phyloP scores from a whole-genome alignment of 2,329 filamentous ascomycete species.

The Sarocladium kiliense region DNA sequence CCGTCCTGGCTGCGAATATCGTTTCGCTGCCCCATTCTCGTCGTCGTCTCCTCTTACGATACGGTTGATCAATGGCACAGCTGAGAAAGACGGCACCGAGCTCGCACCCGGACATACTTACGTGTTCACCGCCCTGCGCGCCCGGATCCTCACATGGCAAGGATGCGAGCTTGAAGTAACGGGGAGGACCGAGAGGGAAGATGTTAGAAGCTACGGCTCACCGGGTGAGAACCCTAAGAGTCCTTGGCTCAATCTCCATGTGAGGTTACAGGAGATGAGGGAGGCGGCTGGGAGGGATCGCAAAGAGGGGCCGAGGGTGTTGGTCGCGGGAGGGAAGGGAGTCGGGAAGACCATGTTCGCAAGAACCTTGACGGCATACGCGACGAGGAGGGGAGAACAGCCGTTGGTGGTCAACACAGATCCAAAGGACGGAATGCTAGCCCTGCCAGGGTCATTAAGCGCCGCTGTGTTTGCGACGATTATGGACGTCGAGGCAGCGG shows the following conservation, averaged over 20 bases:
- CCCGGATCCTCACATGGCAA: constrained; percentile 83
- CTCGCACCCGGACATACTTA: constrained; percentile 77
- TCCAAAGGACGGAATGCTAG: constrained; percentile 72
- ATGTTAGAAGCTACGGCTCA: constrained; percentile 56
- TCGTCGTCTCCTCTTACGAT: constrained; percentile 36
- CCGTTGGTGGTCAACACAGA: constrained; percentile 83
- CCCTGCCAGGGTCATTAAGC: constrained; percentile 74
- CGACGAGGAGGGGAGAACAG: constrained; percentile 66
- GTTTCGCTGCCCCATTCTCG: constrained; percentile 62
- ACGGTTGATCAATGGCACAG: constrained; percentile 72
- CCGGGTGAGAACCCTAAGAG: constrained; percentile 77
- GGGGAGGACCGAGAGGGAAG: constrained; percentile 31
- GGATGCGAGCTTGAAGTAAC: constrained; percentile 81
- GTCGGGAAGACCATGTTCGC: constrained; percentile 79
- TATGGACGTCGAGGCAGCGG: constrained; percentile 73
- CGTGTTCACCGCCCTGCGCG: constrained; percentile 71
- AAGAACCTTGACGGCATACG: constrained; percentile 74
- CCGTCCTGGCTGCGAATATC: constrained; percentile 67
- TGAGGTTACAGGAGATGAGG: constrained; percentile 72
- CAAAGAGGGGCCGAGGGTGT: constrained; percentile 67
- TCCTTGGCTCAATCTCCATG: constrained; percentile 80
- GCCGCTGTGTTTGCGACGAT: constrained; percentile 83
- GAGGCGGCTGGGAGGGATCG: constrained; percentile 47
- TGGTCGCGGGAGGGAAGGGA: constrained; percentile 74
- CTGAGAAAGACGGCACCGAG: constrained; percentile 93